Evolutionary conservation across 208 protist genomes (phyloP), one percentile per base, ranked within the genome.

Genomic region (Wallacemonas sp.): DNA sequence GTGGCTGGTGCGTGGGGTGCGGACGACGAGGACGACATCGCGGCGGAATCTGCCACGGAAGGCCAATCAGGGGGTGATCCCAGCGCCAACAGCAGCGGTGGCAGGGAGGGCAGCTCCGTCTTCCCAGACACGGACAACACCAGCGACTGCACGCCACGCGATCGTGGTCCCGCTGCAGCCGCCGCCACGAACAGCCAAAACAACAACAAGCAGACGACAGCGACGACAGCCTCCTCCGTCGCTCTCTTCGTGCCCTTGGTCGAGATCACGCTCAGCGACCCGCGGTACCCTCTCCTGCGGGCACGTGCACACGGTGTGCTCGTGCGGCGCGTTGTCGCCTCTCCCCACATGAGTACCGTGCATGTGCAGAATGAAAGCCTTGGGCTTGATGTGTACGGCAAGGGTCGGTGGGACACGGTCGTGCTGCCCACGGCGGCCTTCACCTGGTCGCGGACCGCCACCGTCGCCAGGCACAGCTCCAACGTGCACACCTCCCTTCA

Each of bases 331-430:
- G 74, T 54, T 22, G 22, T 28, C 14, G 65, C 69, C 54, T 55
- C 60, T 5, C 41, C 45, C 41, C 17, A 66, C 58, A 30, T 62
- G 28, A 75, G 62, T 2, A 73, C 75, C 5, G 42, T 82, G 19
- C 27, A 65, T 31, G 53, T 73, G 26, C 84, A 76, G 42, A 72
- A 75, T 22, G 65, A 82, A n/a, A 30, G 33, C 30, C 60, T 74
- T 6, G 66, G 72, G 26, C 66, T 90, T 14, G 76, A 72, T 11
- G 72, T 91, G 24, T 89, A 89, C 69, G 87, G 87, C 39, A 81
- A 87, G 51, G 87, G 87, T 27, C 72, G 84, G 24, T 93, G 87
- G 87, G 87, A 93, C 33, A 74, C 74, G 15, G 49, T 88, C 0
- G 38, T 93, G 31, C 53, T 66, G 55, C 76, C 87, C 19, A 75